These are phyloP conservation scores for Backusella tuberculispora DNA, from an alignment of 192 early-diverging fungal species.

Conservation along the genomic window DNA sequence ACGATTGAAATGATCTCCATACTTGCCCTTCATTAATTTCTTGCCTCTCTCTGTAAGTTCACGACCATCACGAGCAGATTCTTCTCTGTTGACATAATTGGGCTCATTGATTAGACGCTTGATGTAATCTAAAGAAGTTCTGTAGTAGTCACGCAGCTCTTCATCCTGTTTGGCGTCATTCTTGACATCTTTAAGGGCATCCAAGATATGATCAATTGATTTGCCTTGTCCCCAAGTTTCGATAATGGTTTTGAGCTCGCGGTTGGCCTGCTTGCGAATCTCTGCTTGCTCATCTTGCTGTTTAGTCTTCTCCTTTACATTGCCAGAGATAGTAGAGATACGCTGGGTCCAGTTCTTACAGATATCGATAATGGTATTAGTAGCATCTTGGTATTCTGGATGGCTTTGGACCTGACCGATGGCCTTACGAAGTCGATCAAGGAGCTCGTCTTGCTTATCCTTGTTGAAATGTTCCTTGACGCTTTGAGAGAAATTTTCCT, in stretches of 20 bases:
- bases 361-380: constrained; percentile 37
- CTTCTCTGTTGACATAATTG: constrained; percentile 32
- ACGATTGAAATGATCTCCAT: constrained; percentile 30
- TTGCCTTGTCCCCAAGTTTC: constrained; percentile 50
- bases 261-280: constrained; percentile 28
- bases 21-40: constrained; percentile 32
- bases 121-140: constrained; percentile 29
- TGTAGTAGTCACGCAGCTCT: constrained; percentile 35
- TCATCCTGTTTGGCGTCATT: constrained; percentile 30
- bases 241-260: constrained; percentile 45
- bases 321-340: constrained; percentile 1
- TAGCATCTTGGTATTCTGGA: constrained; percentile 45
- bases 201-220: constrained; percentile 41
- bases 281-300: constrained; percentile 17
- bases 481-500: constrained; percentile 29
- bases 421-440: constrained; percentile 39
- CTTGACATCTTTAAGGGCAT: constrained; percentile 33
- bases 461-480: constrained; percentile 31
- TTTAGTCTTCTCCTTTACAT: background rate
- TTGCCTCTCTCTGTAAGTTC: constrained; percentile 33
- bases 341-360: constrained; percentile 41
- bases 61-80: constrained; percentile 33
- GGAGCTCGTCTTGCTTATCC: constrained; percentile 37
- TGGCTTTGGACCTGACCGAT: constrained; percentile 45
- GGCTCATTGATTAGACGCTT: constrained; percentile 40